A percentile compares a stretch with the other conserved stretches of the same genome.
These are phyloP conservation scores for Podospora australis DNA, from an alignment of 495 filamentous ascomycete genomes.

Conservation along the genomic window DNA sequence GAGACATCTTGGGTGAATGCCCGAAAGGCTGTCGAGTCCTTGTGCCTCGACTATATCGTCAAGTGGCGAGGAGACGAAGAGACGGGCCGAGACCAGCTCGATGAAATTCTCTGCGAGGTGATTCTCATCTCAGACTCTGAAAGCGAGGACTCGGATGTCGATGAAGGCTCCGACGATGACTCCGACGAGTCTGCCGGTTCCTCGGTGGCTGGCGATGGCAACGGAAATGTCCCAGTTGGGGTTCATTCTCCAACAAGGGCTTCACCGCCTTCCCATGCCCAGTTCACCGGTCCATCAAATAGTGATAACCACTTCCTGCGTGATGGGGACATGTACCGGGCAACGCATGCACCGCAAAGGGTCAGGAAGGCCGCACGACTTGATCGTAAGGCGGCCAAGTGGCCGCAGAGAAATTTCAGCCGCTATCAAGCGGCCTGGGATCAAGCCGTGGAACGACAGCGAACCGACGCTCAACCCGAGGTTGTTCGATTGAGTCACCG, in stretches of 20 bases:
- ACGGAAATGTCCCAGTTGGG: neutral
- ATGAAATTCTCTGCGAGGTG: constrained; percentile 75
- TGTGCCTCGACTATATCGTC: constrained; percentile 64
- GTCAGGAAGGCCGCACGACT: constrained; percentile 18
- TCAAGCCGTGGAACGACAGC: constrained; percentile 25
- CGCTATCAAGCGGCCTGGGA: constrained; percentile 33
- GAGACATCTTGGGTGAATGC: constrained; percentile 61
- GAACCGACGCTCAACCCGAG: constrained; percentile 2
- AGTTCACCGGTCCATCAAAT: neutral
- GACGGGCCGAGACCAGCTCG: constrained; percentile 63
- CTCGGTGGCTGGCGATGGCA: neutral
- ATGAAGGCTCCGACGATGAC: constrained; percentile 27
- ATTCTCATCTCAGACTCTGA: constrained; percentile 80
- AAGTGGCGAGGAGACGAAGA: constrained; percentile 88
- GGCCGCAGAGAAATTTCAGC: constrained; percentile 30
- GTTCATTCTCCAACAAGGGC: neutral
- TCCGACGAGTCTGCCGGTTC: constrained; percentile 30
- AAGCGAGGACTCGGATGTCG: constrained; percentile 33
- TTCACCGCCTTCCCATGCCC: neutral
- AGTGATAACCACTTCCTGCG: neutral
- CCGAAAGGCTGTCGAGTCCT: constrained; percentile 60
- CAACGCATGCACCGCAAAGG: constrained; percentile 7
- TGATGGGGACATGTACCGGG: neutral
- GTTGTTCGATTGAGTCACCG: constrained; percentile 13
- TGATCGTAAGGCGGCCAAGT: constrained; percentile 18